phyloP scores from a whole-genome alignment of 345 rosid species.

The Syzygium aqueum region DNA sequence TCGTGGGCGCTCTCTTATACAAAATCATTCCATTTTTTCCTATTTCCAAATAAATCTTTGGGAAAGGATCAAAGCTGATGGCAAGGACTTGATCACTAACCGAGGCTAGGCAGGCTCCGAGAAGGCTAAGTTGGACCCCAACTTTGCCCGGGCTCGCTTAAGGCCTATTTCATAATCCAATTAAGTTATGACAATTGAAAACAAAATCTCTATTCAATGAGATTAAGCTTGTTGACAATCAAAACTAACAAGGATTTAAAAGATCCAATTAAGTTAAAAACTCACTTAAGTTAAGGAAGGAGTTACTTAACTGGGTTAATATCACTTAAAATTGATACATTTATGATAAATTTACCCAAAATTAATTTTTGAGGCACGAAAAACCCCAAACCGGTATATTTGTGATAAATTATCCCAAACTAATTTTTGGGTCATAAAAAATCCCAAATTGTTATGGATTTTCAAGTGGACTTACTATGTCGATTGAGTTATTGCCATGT shows the following conservation, averaged over 20 bases:
- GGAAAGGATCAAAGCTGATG: background rate
- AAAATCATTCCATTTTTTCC: background rate
- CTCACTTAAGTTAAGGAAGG: background rate
- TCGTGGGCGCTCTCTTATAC: background rate
- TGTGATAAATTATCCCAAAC: no score
- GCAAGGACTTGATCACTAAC: background rate
- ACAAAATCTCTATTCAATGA: background rate
- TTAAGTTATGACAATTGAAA: background rate
- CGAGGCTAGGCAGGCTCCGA: background rate
- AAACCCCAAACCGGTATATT: no score
- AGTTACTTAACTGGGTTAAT: background rate
- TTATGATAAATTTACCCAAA: no score
- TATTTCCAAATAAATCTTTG: background rate
- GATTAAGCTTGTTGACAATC: background rate
- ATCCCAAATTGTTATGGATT: no score
- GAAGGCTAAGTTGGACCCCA: background rate
- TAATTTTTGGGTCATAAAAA: no score
- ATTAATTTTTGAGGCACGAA: no score
- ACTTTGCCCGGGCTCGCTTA: background rate
- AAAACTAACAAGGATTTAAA: background rate
- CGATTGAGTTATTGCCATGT: no score
- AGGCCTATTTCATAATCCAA: background rate
- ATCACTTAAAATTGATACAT: no score
- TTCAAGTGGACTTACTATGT: no score
- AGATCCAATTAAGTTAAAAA: background rate